Evolutionary conservation across 179 eudicot species (phyloP).

Genomic region (Corrigiola litoralis): DNA sequence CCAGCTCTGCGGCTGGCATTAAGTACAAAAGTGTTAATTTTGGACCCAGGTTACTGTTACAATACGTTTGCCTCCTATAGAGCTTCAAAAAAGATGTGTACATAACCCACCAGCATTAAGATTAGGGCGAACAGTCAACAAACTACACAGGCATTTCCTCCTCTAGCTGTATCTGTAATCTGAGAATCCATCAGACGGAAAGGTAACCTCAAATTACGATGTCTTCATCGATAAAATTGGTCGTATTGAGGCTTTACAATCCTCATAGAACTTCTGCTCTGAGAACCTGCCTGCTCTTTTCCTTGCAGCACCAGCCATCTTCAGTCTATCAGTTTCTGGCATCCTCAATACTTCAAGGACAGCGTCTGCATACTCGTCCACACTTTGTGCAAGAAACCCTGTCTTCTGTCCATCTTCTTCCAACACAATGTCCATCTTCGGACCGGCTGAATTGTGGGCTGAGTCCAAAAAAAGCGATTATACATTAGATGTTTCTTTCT

Average conservation of each 20-base stretch:
- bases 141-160: too few relatives aligned
- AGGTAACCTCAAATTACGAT: too few relatives aligned
- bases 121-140: too few relatives aligned
- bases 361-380: conserved; percentile 76
- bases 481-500: neutral
- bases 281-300: conserved; percentile 75
- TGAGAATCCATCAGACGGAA: too few relatives aligned
- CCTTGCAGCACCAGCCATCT: conserved; percentile 93
- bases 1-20: too few relatives aligned
- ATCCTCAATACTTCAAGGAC: conserved; percentile 54
- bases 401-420: conserved; percentile 72
- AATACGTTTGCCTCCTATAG: too few relatives aligned
- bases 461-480: conserved; percentile 15
- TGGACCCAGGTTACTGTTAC: too few relatives aligned
- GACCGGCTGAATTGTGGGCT: conserved; percentile 96
- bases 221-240: conserved; percentile 35
- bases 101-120: too few relatives aligned
- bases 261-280: conserved; percentile 78
- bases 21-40: too few relatives aligned
- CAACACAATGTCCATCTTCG: conserved; percentile 86
- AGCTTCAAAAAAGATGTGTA: too few relatives aligned
- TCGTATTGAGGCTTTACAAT: conserved; percentile 55
- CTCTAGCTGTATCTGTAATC: too few relatives aligned
- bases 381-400: conserved; percentile 66
- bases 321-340: conserved; percentile 56